Evolutionary conservation across 768 basidiomycete species (phyloP).

Genomic region (Lyophyllum decastes): DNA sequence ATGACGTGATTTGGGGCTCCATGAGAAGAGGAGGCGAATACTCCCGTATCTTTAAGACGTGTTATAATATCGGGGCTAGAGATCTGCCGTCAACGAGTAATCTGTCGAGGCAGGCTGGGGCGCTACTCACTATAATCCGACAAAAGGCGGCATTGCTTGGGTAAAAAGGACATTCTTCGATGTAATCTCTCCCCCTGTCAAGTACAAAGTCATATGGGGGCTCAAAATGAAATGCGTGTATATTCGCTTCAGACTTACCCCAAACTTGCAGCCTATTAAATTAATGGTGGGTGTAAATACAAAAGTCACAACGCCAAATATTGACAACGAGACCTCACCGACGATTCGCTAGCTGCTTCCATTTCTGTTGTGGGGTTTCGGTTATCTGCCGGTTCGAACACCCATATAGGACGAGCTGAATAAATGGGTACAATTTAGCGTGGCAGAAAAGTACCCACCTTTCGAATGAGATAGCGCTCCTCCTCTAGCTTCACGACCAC

Average conservation of each 20-base stretch:
- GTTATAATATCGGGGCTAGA: slow-evolving; percentile 77
- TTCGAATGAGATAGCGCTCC: slow-evolving; percentile 75
- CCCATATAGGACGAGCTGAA: slow-evolving; percentile 1
- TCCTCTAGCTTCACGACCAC: slow-evolving; percentile 50
- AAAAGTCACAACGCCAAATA: background rate
- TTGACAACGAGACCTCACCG: slow-evolving; percentile 45
- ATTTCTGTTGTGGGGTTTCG: slow-evolving; percentile 78
- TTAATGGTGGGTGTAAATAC: background rate
- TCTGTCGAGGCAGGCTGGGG: background rate
- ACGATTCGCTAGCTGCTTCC: slow-evolving; percentile 76
- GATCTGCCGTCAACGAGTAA: slow-evolving; percentile 3
- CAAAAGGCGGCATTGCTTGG: slow-evolving; percentile 69
- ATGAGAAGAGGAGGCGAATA: slow-evolving; percentile 65
- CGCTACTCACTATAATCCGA: slow-evolving; percentile 61
- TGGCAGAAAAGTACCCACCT: slow-evolving; percentile 45
- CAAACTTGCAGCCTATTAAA: slow-evolving; percentile 64
- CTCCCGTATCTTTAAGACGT: slow-evolving; percentile 65
- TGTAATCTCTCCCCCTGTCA: slow-evolving; percentile 72
- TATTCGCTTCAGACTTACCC: slow-evolving; percentile 45
- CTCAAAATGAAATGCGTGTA: slow-evolving; percentile 1
- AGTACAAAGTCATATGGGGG: slow-evolving; percentile 3
- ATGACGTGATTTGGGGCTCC: slow-evolving; percentile 85
- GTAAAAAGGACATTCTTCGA: slow-evolving; percentile 67
- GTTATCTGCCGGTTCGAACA: slow-evolving; percentile 51
- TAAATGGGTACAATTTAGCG: slow-evolving; percentile 6